These are phyloP conservation scores for Erythrophleum ivorense DNA, from an alignment of 331 rosid genomes.

Conservation along the genomic window DNA sequence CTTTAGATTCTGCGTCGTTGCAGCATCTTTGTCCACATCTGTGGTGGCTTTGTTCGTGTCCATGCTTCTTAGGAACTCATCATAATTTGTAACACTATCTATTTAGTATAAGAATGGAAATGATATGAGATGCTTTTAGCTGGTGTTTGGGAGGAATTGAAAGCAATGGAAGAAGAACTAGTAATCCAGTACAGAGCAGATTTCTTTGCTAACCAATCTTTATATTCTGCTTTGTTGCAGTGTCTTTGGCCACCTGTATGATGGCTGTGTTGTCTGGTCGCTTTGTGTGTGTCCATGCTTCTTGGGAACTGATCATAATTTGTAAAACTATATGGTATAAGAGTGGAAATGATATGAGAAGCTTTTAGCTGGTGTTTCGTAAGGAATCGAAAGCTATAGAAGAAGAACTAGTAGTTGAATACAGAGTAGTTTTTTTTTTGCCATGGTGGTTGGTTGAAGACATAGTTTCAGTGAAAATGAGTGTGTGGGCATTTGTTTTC, in stretches of 20 bases:
- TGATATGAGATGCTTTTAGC: neutral
- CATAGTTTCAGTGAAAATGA: neutral
- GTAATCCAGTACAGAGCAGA: neutral
- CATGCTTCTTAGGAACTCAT: neutral
- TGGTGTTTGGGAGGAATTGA: neutral
- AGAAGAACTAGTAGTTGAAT: neutral
- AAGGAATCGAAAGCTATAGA: neutral
- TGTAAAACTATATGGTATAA: neutral
- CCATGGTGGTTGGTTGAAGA: neutral
- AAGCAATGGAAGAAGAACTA: neutral
- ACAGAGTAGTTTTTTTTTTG: neutral
- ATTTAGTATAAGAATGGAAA: neutral
- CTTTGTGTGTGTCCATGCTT: neutral
- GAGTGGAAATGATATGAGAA: neutral
- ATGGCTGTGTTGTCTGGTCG: neutral
- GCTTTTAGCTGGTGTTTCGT: neutral
- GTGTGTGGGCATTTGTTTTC: neutral
- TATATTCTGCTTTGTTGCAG: neutral
- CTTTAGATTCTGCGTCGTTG: neutral
- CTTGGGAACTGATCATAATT: neutral
- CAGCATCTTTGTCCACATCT: neutral
- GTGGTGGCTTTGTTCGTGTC: neutral
- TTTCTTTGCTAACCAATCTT: neutral
- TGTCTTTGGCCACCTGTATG: neutral
- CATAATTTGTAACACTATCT: neutral